Conservation (phyloP, 306 rosid genomes). For the Cotoneaster glaucophyllus region DNA sequence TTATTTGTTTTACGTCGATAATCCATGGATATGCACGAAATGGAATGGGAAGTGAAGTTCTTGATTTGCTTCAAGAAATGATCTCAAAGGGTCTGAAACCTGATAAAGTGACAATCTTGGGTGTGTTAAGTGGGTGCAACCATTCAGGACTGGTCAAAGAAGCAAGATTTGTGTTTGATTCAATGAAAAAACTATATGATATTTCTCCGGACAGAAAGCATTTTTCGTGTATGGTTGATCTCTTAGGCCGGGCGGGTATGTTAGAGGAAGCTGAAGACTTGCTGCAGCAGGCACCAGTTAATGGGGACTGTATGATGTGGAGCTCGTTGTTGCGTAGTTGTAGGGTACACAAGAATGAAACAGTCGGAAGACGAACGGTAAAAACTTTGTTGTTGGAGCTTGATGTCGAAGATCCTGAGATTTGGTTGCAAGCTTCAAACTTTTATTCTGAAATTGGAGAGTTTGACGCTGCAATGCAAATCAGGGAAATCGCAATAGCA, state of each 20-base stretch:
- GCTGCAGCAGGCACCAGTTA: slow-evolving; percentile 32
- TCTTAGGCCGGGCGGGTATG: slow-evolving; percentile 68
- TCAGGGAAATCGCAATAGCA: slow-evolving; percentile 57
- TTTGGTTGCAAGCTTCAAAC: slow-evolving; percentile 66
- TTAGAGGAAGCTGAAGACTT: slow-evolving; percentile 65
- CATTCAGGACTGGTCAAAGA: slow-evolving; percentile 63
- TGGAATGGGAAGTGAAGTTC: slow-evolving; percentile 72
- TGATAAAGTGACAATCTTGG: slow-evolving; percentile 63
- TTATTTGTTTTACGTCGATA: slow-evolving; percentile 67
- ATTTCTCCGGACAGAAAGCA: slow-evolving; percentile 56
- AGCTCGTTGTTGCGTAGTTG: slow-evolving; percentile 79
- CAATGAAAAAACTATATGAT: slow-evolving; percentile 46
- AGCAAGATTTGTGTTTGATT: slow-evolving; percentile 53
- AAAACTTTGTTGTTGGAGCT: slow-evolving; percentile 46
- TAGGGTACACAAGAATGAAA: slow-evolving; percentile 53
- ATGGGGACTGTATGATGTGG: slow-evolving; percentile 51
- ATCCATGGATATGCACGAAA: slow-evolving; percentile 68
- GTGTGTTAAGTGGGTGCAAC: slow-evolving; percentile 67
- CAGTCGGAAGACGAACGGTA: slow-evolving; percentile 55
- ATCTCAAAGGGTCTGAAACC: slow-evolving; percentile 56
- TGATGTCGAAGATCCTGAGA: slow-evolving; percentile 55
- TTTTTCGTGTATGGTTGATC: slow-evolving; percentile 82
- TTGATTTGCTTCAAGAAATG: slow-evolving; percentile 53
- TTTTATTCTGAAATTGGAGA: slow-evolving; percentile 71
- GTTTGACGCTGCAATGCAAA: slow-evolving; percentile 42